Conservation (phyloP, 2,329 filamentous ascomycete genomes). For the Phialocephala sp. region DNA sequence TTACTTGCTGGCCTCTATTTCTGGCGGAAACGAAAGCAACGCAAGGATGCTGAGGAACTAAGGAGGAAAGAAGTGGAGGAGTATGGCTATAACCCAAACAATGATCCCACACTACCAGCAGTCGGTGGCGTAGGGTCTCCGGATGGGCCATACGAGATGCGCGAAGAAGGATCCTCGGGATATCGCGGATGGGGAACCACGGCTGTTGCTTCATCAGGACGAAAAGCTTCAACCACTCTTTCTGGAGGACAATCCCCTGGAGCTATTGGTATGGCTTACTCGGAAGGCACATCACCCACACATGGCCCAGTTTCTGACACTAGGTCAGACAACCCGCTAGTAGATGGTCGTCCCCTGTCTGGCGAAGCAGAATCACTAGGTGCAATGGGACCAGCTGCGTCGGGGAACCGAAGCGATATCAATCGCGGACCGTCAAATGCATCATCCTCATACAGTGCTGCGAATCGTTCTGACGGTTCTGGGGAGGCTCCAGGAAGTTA, state of each 20-base stretch:
- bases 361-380: conserved; percentile 83
- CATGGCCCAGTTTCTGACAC: conserved; percentile 70
- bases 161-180: conserved; percentile 75
- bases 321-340: conserved; percentile 70
- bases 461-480: conserved; percentile 73
- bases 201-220: conserved; percentile 67
- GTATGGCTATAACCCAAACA: conserved; percentile 97
- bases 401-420: conserved; percentile 73
- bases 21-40: conserved; percentile 88
- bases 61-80: conserved; percentile 96
- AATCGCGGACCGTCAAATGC: conserved; percentile 92
- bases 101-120: conserved; percentile 79
- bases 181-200: conserved; percentile 97
- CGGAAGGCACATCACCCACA: conserved; percentile 75
- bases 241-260: conserved; percentile 68
- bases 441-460: conserved; percentile 91
- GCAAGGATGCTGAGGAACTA: conserved; percentile 84
- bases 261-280: conserved; percentile 69
- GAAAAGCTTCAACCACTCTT: conserved; percentile 88
- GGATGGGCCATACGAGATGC: conserved; percentile 73
- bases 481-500: conserved; percentile 54
- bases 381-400: conserved; percentile 75
- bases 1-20: conserved; percentile 79
- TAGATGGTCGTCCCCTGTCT: conserved; percentile 55
- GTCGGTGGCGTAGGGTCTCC: conserved; percentile 52